phyloP scores from a whole-genome alignment of 306 rosid species.

The Spatholobus suberectus region DNA sequence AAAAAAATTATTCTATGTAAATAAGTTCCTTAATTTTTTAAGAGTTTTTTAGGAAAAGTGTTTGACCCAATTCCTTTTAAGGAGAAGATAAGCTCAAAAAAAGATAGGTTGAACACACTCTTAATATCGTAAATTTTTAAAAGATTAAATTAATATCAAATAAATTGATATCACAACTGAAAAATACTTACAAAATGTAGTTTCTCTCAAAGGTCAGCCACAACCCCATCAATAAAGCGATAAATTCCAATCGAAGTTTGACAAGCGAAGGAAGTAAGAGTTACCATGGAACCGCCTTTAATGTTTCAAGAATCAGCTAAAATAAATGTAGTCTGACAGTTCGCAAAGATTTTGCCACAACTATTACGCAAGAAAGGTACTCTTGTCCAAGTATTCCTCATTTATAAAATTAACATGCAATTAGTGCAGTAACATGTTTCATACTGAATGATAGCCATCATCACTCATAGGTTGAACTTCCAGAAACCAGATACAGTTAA shows the following conservation, averaged over 20 bases:
- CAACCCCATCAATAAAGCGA: background rate
- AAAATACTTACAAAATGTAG: background rate
- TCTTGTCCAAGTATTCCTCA: background rate
- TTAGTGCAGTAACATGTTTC: background rate
- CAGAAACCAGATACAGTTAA: constrained; percentile 6
- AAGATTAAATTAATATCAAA: background rate
- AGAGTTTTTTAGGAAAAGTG: too few relatives aligned
- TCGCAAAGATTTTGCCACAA: background rate
- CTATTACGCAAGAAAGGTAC: background rate
- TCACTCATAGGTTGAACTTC: background rate
- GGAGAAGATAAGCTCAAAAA: too few relatives aligned
- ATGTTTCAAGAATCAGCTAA: background rate
- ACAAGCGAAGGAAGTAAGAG: background rate
- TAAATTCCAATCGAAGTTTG: background rate
- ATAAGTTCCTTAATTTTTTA: too few relatives aligned
- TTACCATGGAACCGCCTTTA: background rate
- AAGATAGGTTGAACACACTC: too few relatives aligned
- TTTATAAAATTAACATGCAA: background rate
- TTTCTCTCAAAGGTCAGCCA: background rate
- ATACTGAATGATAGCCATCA: background rate
- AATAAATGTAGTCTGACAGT: background rate
- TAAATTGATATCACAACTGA: background rate
- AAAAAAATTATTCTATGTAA: too few relatives aligned
- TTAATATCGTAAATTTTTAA: background rate
- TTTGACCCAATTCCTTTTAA: too few relatives aligned